phyloP scores from a whole-genome alignment of 2,329 filamentous ascomycete species.

The Triangularia verruculosa region DNA sequence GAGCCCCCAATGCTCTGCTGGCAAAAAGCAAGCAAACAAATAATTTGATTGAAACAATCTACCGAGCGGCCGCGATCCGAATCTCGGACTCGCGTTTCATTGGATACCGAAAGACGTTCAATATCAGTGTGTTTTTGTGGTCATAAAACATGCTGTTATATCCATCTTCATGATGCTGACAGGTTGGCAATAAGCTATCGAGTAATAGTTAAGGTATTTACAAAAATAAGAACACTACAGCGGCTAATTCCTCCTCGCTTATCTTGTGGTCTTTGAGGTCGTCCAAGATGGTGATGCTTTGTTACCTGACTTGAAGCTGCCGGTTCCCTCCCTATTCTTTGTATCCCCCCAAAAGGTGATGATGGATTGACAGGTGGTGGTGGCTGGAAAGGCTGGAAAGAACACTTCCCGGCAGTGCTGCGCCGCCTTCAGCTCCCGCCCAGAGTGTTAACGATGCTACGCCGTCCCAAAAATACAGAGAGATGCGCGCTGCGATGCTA shows the following conservation, averaged over 20 bases:
- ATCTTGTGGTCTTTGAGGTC: not conserved
- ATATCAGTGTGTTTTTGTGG: not conserved
- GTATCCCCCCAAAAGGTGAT: not conserved
- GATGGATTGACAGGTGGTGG: not conserved
- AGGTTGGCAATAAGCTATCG: not conserved
- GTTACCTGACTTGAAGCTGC: not conserved
- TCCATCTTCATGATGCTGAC: not conserved
- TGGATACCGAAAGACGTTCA: not conserved
- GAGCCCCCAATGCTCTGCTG: not conserved
- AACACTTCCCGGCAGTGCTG: slow-evolving; percentile 12
- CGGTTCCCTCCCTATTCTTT: slow-evolving; percentile 3
- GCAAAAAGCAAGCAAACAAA: not conserved
- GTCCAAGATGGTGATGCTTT: not conserved
- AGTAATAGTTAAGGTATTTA: not conserved
- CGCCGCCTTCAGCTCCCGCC: slow-evolving; percentile 22
- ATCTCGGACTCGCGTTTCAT: not conserved
- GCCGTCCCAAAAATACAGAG: not conserved
- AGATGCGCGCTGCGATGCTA: not conserved
- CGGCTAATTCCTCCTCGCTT: not conserved
- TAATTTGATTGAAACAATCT: not conserved
- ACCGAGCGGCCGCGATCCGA: not conserved
- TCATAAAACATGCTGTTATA: not conserved
- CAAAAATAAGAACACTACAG: not conserved
- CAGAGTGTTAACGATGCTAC: not conserved
- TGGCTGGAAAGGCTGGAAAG: slow-evolving; percentile 1